phyloP scores from a whole-genome alignment of 208 protist species.

The Trypanosoma mega region DNA sequence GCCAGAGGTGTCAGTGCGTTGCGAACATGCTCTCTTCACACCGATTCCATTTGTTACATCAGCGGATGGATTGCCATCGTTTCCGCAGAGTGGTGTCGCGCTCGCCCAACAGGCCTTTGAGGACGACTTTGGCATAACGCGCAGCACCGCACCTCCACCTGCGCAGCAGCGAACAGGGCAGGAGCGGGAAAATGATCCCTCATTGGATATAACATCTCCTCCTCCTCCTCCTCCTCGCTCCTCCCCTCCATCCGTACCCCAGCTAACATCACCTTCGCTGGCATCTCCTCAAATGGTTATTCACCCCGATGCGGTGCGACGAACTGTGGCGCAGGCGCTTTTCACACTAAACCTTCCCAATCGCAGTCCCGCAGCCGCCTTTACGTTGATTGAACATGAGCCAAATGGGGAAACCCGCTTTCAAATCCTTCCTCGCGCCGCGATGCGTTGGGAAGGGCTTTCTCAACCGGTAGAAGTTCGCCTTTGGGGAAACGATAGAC shows the following conservation, averaged over 20 bases:
- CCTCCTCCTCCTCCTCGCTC: too few relatives aligned
- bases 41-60: neutral
- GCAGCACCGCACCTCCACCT: neutral
- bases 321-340: constrained; percentile 31
- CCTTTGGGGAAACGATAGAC: constrained; percentile 1
- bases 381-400: constrained; percentile 25
- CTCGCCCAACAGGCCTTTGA: constrained; percentile 18
- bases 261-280: neutral
- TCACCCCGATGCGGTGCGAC: constrained; percentile 20
- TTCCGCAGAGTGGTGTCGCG: constrained; percentile 18
- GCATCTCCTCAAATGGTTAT: neutral
- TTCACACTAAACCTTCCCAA: constrained; percentile 33
- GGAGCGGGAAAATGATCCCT: constrained; percentile 1
- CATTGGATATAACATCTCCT: too few relatives aligned
- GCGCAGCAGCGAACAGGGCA: neutral
- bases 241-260: too few relatives aligned
- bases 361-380: constrained; percentile 35
- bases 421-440: constrained; percentile 28
- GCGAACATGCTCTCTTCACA: constrained; percentile 15
- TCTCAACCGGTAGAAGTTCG: constrained; percentile 20
- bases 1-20: constrained; percentile 19
- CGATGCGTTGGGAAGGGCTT: constrained; percentile 4
- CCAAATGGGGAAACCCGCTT: constrained; percentile 22
- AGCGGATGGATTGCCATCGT: neutral
- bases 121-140: constrained; percentile 19